A percentile compares a stretch with the other conserved stretches of the same genome.
phyloP scores from a whole-genome alignment of 169 alveolate genomes.

The Plasmodium chabaudi region DNA sequence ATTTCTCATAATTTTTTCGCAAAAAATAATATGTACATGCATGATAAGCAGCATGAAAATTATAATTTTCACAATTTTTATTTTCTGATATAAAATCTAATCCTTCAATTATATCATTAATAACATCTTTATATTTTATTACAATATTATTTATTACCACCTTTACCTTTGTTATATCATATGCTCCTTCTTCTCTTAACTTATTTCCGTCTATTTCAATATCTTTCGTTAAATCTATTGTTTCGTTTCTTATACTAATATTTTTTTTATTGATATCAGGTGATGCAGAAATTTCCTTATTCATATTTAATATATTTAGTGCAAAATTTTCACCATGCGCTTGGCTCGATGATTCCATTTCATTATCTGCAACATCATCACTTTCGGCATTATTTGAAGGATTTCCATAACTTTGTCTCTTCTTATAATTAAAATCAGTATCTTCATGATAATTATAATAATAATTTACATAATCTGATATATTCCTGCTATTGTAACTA shows the following conservation, averaged over 20 bases:
- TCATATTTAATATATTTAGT: slow-evolving; percentile 6
- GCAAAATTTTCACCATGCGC: background rate
- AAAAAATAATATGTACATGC: slow-evolving; percentile 60
- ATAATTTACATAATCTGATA: too few relatives aligned
- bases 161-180: slow-evolving; percentile 25
- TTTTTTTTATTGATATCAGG: background rate
- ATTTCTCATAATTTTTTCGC: slow-evolving; percentile 34
- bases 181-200: background rate
- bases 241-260: background rate
- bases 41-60: slow-evolving; percentile 64
- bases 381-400: background rate
- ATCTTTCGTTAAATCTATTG: slow-evolving; percentile 4
- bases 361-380: background rate
- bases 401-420: too few relatives aligned
- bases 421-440: too few relatives aligned
- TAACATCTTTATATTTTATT: slow-evolving; percentile 64
- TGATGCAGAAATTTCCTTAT: background rate
- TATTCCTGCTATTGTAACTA: too few relatives aligned
- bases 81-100: slow-evolving; percentile 53
- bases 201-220: slow-evolving; percentile 25
- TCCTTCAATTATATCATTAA: slow-evolving; percentile 72
- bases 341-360: too few relatives aligned
- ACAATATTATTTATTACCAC: slow-evolving; percentile 64
- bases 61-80: slow-evolving; percentile 65
- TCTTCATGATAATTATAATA: too few relatives aligned